Base-by-base conservation (phyloP, 805 yeast genomes). In the Saturnispora sanitii region DNA sequence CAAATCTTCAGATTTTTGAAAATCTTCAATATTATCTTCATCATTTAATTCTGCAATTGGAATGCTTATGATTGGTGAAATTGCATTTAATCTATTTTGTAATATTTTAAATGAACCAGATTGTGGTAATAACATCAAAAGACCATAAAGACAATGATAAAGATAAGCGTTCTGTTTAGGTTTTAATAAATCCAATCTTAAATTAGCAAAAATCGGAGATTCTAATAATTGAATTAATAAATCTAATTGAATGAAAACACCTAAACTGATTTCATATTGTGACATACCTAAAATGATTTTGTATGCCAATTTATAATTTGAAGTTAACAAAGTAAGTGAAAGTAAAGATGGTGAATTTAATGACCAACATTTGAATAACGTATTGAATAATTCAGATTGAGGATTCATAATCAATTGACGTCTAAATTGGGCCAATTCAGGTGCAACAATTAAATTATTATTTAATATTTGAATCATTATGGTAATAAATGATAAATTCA, bases 71-170 rank as follows among this genome's bases (percentile, higher is more conserved):
- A 56, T 53, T n/a, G 69, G 65, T 5, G 73, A 65, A 20, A 82
- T 71, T 28, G 83, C 67, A 37, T 73, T 73, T 38, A 92, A 66
- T 45, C 98, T 68, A 52, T 80, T 83, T 48, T 81, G 81, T 48
- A 92, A 67, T 0, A 83, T 76, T n/a, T 73, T 77, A 56, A 85
- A 92, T 0, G 97, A 95, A 11, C 84, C 73, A 0, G 96, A 85
- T 57, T 92, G 98, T 0, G 98, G 98, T 37, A 92, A 61, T 4
- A 92, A 69, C 98, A 92, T 92, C 44, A 92, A 65, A 23, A 92
- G 71, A 2, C 97, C 98, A 57, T 86, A 92, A 23, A 92, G 69
- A 40, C 95, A 83, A 55, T 86, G 85, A 67, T 81, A 84, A 26
- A 92, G 63, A 52, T 72, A 82, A 1, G 94, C 94, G 55, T 82